Conservation (phyloP, 164 flowering plant species). For the Taxillus chinensis region DNA sequence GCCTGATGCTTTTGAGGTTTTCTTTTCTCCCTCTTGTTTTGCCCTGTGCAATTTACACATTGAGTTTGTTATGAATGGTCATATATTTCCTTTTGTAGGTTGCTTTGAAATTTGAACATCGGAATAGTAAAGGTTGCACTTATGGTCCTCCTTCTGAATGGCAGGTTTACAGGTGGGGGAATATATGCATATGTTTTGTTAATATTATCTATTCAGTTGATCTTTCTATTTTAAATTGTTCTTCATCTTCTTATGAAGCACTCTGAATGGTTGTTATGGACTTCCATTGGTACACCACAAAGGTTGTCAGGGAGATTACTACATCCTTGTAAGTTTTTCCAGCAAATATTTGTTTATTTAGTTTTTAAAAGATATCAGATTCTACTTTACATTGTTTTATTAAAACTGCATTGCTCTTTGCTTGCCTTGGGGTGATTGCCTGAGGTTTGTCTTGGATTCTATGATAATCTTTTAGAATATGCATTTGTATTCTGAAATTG, state of each 20-base stretch:
- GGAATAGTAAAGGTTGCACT: conserved; percentile 45
- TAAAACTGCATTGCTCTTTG: too few relatives aligned
- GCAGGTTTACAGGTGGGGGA: conserved; percentile 46
- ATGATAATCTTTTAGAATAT: too few relatives aligned
- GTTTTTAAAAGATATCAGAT: neutral
- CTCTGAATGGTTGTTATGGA: conserved; percentile 50
- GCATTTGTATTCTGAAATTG: neutral
- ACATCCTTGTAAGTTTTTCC: conserved; percentile 29
- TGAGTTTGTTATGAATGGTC: too few relatives aligned
- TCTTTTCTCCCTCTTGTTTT: neutral
- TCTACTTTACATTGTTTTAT: too few relatives aligned
- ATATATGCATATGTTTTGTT: neutral
- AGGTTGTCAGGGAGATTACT: conserved; percentile 52
- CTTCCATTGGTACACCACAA: conserved; percentile 44
- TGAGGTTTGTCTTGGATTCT: too few relatives aligned
- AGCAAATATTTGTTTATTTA: neutral
- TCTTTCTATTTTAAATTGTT: conserved; percentile 1
- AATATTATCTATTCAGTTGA: neutral
- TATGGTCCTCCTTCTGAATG: conserved; percentile 54
- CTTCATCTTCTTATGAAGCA: conserved; percentile 13
- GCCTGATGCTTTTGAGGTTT: conserved; percentile 41
- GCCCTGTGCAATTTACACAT: neutral
- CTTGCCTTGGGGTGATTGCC: too few relatives aligned
- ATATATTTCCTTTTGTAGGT: conserved; percentile 21
- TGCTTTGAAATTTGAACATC: conserved; percentile 50